phyloP scores from a whole-genome alignment of 179 eudicot genomes.

The Heliamphora pulchella region DNA sequence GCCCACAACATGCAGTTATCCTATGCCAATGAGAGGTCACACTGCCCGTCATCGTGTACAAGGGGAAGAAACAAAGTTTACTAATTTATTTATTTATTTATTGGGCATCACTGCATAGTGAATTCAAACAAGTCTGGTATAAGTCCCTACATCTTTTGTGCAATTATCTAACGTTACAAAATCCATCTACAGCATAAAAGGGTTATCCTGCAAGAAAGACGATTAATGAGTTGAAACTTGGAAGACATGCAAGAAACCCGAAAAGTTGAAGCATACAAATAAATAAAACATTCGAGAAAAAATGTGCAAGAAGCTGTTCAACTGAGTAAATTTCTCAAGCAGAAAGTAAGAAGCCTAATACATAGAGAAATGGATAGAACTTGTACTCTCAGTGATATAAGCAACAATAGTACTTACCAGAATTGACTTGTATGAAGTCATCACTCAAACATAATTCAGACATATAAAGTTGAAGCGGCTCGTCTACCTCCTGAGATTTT shows the following conservation, averaged over 20 bases:
- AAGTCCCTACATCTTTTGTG: not conserved
- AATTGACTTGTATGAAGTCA: constrained; percentile 40
- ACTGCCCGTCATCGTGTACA: not conserved
- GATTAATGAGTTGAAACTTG: not conserved
- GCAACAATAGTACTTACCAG: constrained; percentile 41
- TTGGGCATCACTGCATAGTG: constrained; percentile 1
- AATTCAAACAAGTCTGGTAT: not conserved
- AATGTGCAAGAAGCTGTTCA: not conserved
- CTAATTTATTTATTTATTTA: too few species aligned
- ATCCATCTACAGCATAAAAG: not conserved
- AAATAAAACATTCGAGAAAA: not conserved
- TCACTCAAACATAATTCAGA: constrained; percentile 60
- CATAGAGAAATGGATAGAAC: not conserved
- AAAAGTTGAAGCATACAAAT: not conserved
- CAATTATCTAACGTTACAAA: not conserved
- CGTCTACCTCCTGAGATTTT: constrained; percentile 79
- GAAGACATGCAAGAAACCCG: not conserved
- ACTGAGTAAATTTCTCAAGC: not conserved
- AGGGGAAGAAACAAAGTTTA: too few species aligned
- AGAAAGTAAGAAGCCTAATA: constrained; percentile 5
- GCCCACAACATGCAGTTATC: not conserved
- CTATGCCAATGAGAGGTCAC: not conserved
- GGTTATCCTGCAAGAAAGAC: not conserved
- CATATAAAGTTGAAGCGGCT: constrained; percentile 73
- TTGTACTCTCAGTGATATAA: not conserved